These are phyloP conservation scores for Bretschneidera sinensis DNA, from an alignment of 345 rosid genomes.

Conservation along the genomic window DNA sequence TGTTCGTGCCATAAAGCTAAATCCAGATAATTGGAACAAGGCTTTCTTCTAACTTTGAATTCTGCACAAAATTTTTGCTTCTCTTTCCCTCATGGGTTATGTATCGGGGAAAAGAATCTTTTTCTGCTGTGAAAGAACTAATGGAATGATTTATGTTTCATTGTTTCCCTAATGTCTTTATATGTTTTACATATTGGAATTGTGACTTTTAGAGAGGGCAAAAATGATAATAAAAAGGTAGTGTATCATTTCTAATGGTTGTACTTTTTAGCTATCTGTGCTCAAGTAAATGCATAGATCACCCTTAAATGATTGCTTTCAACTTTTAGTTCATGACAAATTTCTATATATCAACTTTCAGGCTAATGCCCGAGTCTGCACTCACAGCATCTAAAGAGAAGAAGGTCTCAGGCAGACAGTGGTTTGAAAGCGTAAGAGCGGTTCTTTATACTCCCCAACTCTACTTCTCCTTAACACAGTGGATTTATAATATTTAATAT, in stretches of 20 bases:
- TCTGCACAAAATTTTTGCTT: background rate
- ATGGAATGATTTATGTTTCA: too few relatives aligned
- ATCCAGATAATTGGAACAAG: background rate
- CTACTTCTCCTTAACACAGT: conserved; percentile 3
- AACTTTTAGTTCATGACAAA: background rate
- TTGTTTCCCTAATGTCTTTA: too few relatives aligned
- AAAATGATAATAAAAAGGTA: too few relatives aligned
- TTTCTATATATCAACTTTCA: conserved; percentile 17
- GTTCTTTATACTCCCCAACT: conserved; percentile 26
- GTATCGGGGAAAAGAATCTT: too few relatives aligned
- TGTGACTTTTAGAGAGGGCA: too few relatives aligned
- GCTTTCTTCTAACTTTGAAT: background rate
- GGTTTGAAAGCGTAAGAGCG: conserved; percentile 92
- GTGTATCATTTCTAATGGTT: background rate
- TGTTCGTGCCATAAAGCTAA: background rate
- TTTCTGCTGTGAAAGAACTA: too few relatives aligned
- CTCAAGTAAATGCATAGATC: background rate
- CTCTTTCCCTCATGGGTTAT: background rate
- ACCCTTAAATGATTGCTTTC: background rate
- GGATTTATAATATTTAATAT: conserved; percentile 5
- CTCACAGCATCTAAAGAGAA: conserved; percentile 74
- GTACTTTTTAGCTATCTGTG: background rate
- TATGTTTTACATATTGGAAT: too few relatives aligned
- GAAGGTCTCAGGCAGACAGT: conserved; percentile 86
- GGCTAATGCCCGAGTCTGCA: conserved; percentile 93